Evolutionary conservation across 208 protist genomes (phyloP).

Genomic region (Acanthamoeba royreba): DNA sequence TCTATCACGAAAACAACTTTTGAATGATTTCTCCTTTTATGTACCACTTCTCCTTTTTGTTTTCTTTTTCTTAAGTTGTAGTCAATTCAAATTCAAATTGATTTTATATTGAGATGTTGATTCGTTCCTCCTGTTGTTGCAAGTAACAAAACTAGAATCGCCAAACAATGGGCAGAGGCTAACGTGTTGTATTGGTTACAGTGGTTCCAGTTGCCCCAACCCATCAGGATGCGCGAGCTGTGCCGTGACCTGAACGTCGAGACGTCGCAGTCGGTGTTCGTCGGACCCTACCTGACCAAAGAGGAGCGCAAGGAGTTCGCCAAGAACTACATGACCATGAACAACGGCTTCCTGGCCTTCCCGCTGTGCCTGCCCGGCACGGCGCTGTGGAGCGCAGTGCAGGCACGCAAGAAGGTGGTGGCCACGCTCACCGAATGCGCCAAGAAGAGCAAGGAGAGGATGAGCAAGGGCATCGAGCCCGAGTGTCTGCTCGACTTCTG

Average conservation of each 20-base stretch:
- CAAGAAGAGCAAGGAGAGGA: constrained; percentile 52
- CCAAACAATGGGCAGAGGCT: too few relatives aligned
- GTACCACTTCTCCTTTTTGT: too few relatives aligned
- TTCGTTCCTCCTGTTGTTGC: too few relatives aligned
- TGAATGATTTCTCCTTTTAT: too few relatives aligned
- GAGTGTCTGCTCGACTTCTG: constrained; percentile 91
- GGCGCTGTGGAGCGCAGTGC: constrained; percentile 86
- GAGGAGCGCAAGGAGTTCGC: constrained; percentile 82
- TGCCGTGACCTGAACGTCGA: constrained; percentile 88
- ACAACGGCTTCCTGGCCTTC: constrained; percentile 88
- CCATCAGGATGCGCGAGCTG: constrained; percentile 32
- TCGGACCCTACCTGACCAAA: constrained; percentile 87
- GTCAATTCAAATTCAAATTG: too few relatives aligned
- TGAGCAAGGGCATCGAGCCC: constrained; percentile 74
- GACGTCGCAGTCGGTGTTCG: constrained; percentile 90
- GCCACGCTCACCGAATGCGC: constrained; percentile 83
- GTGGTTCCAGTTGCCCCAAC: not conserved
- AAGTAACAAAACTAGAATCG: too few relatives aligned
- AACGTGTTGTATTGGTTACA: not conserved
- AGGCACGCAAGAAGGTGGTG: constrained; percentile 87
- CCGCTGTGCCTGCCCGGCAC: constrained; percentile 90
- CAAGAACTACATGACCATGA: constrained; percentile 91
- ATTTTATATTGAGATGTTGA: too few relatives aligned
- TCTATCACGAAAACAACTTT: too few relatives aligned
- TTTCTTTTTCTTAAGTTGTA: too few relatives aligned